Evolutionary conservation across 78 protist genomes (phyloP).

Genomic region (Dictyostelium capitatum): DNA sequence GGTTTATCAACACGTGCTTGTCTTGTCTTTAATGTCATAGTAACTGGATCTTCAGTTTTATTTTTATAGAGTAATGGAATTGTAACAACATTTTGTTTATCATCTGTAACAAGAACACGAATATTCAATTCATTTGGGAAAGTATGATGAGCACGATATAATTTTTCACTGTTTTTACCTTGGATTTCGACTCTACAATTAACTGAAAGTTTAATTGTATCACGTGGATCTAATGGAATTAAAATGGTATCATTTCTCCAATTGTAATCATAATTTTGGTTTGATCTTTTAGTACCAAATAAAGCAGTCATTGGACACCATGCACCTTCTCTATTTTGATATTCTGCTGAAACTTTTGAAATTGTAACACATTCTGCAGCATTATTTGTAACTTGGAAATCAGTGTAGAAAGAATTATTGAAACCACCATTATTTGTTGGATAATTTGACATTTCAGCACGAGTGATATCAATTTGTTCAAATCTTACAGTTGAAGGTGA

Average conservation of each 20-base stretch:
- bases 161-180: conserved; percentile 12
- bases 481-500: conserved; percentile 10
- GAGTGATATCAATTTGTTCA: conserved; percentile 63
- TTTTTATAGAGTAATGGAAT: conserved; percentile 54
- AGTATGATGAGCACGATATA: conserved; percentile 23
- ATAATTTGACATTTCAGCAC: conserved; percentile 14
- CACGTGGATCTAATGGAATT: conserved; percentile 23
- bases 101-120: neutral
- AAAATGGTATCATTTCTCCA: conserved; percentile 41
- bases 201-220: conserved; percentile 37
- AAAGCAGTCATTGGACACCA: conserved; percentile 37
- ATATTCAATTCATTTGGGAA: conserved; percentile 28
- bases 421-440: neutral
- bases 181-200: conserved; percentile 21
- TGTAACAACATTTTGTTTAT: conserved; percentile 15
- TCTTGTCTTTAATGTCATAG: neutral
- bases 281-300: conserved; percentile 28
- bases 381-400: conserved; percentile 64
- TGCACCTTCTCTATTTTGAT: conserved; percentile 31
- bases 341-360: conserved; percentile 51
- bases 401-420: conserved; percentile 45
- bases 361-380: neutral
- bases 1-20: conserved; percentile 11
- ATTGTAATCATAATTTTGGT: conserved; percentile 20
- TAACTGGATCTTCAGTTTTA: conserved; percentile 57